phyloP scores from a whole-genome alignment of 1,139 yeast genomes.

The Tardiomyces blankii region DNA sequence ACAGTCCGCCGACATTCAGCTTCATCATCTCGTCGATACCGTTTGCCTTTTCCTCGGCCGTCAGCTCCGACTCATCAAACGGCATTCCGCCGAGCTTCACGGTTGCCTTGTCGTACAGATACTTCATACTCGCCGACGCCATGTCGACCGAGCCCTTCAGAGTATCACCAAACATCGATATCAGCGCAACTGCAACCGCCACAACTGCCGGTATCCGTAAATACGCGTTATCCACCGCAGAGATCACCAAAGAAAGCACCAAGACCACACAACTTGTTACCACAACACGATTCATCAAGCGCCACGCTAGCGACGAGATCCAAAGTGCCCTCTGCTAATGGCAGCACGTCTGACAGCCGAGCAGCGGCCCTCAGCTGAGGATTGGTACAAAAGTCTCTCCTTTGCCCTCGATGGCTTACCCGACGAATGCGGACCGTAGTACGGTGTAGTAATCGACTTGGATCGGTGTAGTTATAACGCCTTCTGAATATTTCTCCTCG shows the following conservation, averaged over 20 bases:
- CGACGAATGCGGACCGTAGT: no score
- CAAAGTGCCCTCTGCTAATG: background rate
- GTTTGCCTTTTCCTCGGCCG: conserved; percentile 15
- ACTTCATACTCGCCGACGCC: conserved; percentile 23
- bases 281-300: background rate
- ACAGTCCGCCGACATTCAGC: conserved; percentile 57
- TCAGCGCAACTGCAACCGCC: conserved; percentile 2
- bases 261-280: no score
- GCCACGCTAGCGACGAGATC: background rate
- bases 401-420: no score
- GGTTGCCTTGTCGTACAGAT: conserved; percentile 20
- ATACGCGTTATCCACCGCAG: conserved; percentile 1
- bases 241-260: conserved; percentile 2
- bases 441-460: no score
- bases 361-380: no score
- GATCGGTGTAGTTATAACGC: no score
- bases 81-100: conserved; percentile 10
- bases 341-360: no score
- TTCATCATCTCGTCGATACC: conserved; percentile 16
- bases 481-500: no score
- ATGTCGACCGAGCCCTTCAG: conserved; percentile 25
- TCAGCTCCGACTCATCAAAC: conserved; percentile 16
- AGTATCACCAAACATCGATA: conserved; percentile 23
- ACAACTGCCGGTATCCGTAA: background rate
- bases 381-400: no score